These are phyloP conservation scores for Penicillium brasilianum DNA, from an alignment of 2,329 filamentous ascomycete genomes.

Conservation along the genomic window DNA sequence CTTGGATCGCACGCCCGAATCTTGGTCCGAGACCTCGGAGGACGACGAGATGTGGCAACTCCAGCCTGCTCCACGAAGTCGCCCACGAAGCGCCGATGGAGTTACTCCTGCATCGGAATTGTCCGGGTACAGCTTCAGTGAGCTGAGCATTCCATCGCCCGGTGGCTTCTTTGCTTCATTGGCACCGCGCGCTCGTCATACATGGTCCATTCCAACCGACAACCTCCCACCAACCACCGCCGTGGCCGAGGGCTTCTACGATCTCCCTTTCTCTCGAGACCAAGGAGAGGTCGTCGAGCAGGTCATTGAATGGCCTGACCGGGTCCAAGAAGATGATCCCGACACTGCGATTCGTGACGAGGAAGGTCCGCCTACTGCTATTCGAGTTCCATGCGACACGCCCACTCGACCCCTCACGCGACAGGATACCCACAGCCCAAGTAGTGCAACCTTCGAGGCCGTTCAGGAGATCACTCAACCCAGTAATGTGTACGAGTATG, in stretches of 20 bases:
- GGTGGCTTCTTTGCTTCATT: conserved; percentile 90
- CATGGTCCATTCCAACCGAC: conserved; percentile 72
- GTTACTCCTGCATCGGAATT: conserved; percentile 59
- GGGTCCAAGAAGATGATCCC: conserved; percentile 40
- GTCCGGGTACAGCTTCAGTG: conserved; percentile 74
- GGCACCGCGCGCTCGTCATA: conserved; percentile 74
- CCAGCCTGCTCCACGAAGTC: conserved; percentile 55
- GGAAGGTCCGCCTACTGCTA: conserved; percentile 44
- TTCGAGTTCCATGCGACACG: conserved; percentile 55
- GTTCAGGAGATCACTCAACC: conserved; percentile 67
- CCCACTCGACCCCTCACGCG: conserved; percentile 31
- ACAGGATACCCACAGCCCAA: conserved; percentile 38
- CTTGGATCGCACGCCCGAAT: conserved; percentile 52
- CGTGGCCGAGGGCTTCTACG: conserved; percentile 91
- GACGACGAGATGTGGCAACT: conserved; percentile 69
- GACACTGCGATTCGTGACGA: conserved; percentile 42
- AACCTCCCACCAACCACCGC: conserved; percentile 77
- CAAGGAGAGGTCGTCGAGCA: conserved; percentile 65
- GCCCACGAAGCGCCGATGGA: conserved; percentile 50
- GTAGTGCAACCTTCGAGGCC: conserved; percentile 31
- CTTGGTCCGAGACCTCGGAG: conserved; percentile 48
- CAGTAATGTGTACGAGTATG: conserved; percentile 63
- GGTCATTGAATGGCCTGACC: conserved; percentile 64
- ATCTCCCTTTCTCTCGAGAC: conserved; percentile 72
- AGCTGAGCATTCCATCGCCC: conserved; percentile 86